Evolutionary conservation across 1,284 basidiomycete species (phyloP).

Genomic region (Cutaneotrichosporon spelunceum): DNA sequence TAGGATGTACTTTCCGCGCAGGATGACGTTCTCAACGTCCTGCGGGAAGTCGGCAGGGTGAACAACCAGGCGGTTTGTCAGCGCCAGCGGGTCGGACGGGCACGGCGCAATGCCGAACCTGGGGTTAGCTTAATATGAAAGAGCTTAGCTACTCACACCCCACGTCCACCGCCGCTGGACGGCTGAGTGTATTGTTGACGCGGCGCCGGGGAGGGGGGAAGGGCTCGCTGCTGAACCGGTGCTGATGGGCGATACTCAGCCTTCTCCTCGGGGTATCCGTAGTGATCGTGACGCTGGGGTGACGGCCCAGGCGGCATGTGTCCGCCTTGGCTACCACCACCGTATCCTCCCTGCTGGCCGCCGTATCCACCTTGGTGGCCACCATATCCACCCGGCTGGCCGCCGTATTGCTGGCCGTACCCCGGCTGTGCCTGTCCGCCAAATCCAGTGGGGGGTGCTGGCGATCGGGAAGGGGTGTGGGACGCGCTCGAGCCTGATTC

Average conservation of each 20-base stretch:
- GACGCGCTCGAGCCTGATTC: slow-evolving; percentile 26
- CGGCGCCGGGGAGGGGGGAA: slow-evolving; percentile 12
- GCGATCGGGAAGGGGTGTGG: slow-evolving; percentile 17
- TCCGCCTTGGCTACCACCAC: slow-evolving; percentile 10
- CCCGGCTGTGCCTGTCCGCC: slow-evolving; percentile 3
- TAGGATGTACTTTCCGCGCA: slow-evolving; percentile 66
- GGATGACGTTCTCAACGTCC: slow-evolving; percentile 66
- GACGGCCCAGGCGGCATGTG: slow-evolving; percentile 5
- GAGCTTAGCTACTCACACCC: slow-evolving; percentile 31
- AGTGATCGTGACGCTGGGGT: slow-evolving; percentile 6
- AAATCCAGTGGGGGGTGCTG: slow-evolving; percentile 29
- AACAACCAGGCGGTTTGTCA: slow-evolving; percentile 78
- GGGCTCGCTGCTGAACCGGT: slow-evolving; percentile 4
- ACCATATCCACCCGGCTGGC: not conserved
- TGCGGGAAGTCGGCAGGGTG: slow-evolving; percentile 66
- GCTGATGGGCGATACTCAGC: slow-evolving; percentile 14
- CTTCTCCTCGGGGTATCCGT: slow-evolving; percentile 23
- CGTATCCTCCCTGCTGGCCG: slow-evolving; percentile 8
- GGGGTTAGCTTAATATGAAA: not conserved
- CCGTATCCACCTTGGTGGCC: slow-evolving; percentile 6
- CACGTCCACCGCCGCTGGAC: slow-evolving; percentile 25
- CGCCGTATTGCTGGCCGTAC: slow-evolving; percentile 7
- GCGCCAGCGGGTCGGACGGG: slow-evolving; percentile 59
- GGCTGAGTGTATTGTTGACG: slow-evolving; percentile 6
- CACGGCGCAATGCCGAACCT: slow-evolving; percentile 45